Evolutionary conservation across 768 basidiomycete species (phyloP), one percentile per base, ranked within the genome.

Genomic region (Cyathus striatus): DNA sequence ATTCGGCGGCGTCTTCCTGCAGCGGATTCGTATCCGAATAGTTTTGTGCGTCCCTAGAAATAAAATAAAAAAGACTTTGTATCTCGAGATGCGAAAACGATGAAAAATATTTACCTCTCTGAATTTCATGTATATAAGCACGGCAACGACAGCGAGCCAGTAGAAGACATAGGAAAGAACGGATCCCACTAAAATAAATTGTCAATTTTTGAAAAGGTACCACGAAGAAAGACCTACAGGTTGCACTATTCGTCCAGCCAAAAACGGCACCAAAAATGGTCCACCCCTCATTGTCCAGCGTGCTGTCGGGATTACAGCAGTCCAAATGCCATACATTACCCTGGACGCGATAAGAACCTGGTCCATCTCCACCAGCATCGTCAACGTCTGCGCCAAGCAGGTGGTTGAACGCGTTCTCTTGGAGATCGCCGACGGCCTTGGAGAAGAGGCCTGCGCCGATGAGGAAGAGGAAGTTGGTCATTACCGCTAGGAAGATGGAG

Each of bases 391-490:
- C 69, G 6, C 94, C 92, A 18, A 95, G 79, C 10, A 88, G 62
- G 0, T 56, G 51, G 50, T 81, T 78, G 68, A 79, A 94, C 6
- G 65, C 66, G 54, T 93, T 69, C 52, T 66, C 62, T 59, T 97
- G 66, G 68, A 91, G 91, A 24, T 75, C 65, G 52, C 82, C 80
- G 17, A 90, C 70, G 3, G 83, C 73, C 62, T 79, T 87, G 51
- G 83, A 86, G 69, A 95, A 92, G 21, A 99, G 76, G 13, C 95
- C 95, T 0, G 95, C 85, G 21, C 95, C 95, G 62, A 99, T 90
- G 54, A 98, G 81, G 50, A 97, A 76, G 37, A 98, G 69, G 49
- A 98, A 65, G 69, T 90, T 90, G 40, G 95, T 95, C 73, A 96
- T 98, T 40, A 81, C 70, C 53, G 97, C 66, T 42, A 99, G 76